phyloP scores from a whole-genome alignment of 139 green algal species.

The Haematococcus lacustris region DNA sequence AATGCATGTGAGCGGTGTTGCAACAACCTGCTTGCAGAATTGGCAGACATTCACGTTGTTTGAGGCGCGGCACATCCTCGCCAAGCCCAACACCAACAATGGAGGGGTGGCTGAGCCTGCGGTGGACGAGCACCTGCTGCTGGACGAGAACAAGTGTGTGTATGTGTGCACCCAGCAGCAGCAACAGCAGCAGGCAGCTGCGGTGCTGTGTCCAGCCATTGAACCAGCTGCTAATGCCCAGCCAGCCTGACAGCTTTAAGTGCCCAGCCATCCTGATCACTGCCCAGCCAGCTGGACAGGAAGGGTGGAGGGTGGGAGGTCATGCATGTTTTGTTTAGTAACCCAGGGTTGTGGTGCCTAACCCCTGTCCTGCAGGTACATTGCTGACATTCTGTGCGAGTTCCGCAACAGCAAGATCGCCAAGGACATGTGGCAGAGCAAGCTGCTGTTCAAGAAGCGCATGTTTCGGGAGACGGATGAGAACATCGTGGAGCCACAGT shows the following conservation, averaged over 20 bases:
- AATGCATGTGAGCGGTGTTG: too few species aligned
- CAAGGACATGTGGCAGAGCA: slow-evolving; percentile 42
- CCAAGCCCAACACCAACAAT: slow-evolving; percentile 8
- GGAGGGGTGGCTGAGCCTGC: slow-evolving; percentile 7
- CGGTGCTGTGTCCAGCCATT: too few species aligned
- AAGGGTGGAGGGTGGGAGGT: too few species aligned
- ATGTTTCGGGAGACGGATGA: slow-evolving; percentile 96
- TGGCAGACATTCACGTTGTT: slow-evolving; percentile 95
- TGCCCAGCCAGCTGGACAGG: too few species aligned
- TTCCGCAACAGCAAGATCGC: slow-evolving; percentile 52
- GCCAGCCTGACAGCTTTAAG: too few species aligned
- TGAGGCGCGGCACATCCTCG: slow-evolving; percentile 42
- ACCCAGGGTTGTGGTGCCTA: too few species aligned
- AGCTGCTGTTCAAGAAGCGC: slow-evolving; percentile 95
- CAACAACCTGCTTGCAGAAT: slow-evolving; percentile 52
- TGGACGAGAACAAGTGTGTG: slow-evolving; percentile 85
- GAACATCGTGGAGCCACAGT: slow-evolving; percentile 87
- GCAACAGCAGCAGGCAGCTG: too few species aligned
- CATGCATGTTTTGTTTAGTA: too few species aligned
- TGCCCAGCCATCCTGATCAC: too few species aligned
- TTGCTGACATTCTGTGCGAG: slow-evolving; percentile 77
- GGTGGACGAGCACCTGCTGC: slow-evolving; percentile 74
- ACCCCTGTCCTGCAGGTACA: too few species aligned
- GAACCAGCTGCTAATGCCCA: too few species aligned
- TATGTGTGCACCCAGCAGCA: too few species aligned